A percentile compares a stretch with the other conserved stretches of the same genome.
These are phyloP conservation scores for Cicer yamashitae DNA, from an alignment of 306 rosid species.

Conservation along the genomic window DNA sequence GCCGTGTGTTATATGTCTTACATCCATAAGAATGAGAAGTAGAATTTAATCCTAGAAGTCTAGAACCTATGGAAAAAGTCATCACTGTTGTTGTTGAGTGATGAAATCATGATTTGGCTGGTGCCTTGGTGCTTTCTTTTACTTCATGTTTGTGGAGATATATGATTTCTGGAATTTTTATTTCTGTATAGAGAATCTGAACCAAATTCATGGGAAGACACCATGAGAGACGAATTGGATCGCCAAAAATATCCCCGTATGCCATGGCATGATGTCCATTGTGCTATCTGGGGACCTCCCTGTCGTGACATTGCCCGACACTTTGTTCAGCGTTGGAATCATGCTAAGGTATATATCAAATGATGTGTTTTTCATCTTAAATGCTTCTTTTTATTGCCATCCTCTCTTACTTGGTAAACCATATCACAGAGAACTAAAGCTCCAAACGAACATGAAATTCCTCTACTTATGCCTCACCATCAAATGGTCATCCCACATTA, in stretches of 20 bases:
- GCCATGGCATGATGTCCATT: conserved; percentile 99
- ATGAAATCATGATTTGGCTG: conserved; percentile 18
- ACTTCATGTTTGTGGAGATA: conserved; percentile 13
- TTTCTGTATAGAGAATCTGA: conserved; percentile 78
- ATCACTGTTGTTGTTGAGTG: conserved; percentile 26
- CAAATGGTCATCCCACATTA: conserved; percentile 99
- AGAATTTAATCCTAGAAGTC: conserved; percentile 1
- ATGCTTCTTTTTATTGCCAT: conserved; percentile 18
- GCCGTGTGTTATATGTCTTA: conserved; percentile 15
- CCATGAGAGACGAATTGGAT: conserved; percentile 94
- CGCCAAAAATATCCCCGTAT: conserved; percentile 91
- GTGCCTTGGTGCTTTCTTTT: neutral
- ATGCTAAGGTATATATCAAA: conserved; percentile 75
- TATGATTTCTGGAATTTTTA: conserved; percentile 28
- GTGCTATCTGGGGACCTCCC: conserved; percentile 98
- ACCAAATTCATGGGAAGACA: conserved; percentile 99
- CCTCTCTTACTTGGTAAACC: conserved; percentile 40
- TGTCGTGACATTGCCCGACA: conserved; percentile 97
- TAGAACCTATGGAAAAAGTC: conserved; percentile 1
- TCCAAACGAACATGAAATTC: conserved; percentile 86
- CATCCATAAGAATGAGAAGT: conserved; percentile 34
- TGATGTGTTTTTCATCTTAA: conserved; percentile 13
- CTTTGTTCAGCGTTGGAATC: conserved; percentile 99
- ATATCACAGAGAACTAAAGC: conserved; percentile 86
- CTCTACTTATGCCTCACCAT: conserved; percentile 96